Percentiles rank a stretch among this genome's conserved stretches.
These are phyloP conservation scores for Ogataea salicorniae DNA, from an alignment of 805 yeast genomes.

Conservation along the genomic window DNA sequence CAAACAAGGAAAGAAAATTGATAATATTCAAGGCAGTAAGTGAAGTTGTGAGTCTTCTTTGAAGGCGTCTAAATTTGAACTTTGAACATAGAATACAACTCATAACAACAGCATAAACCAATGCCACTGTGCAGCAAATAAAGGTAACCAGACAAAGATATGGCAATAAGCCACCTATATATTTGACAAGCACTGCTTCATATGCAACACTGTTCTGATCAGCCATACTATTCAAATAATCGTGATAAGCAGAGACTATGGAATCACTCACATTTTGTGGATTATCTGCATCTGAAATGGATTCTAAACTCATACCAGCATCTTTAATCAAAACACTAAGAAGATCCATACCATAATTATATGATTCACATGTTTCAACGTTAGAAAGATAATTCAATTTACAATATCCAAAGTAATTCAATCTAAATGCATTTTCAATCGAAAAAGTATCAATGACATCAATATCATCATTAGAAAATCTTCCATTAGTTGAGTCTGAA, in stretches of 20 bases:
- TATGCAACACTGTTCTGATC: slow-evolving; percentile 16
- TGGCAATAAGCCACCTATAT: slow-evolving; percentile 15
- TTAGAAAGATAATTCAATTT: slow-evolving; percentile 27
- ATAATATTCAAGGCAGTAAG: slow-evolving; percentile 6
- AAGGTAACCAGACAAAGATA: slow-evolving; percentile 1
- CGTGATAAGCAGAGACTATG: slow-evolving; percentile 36
- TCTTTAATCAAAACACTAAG: slow-evolving; percentile 44
- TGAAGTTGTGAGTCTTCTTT: slow-evolving; percentile 1
- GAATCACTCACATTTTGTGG: slow-evolving; percentile 36
- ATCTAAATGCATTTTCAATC: slow-evolving; percentile 35
- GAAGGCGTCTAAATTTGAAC: slow-evolving; percentile 6
- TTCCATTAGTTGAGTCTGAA: slow-evolving; percentile 7
- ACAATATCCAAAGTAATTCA: slow-evolving; percentile 48
- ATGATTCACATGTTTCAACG: slow-evolving; percentile 29
- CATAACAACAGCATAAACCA: slow-evolving; percentile 13
- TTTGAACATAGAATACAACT: slow-evolving; percentile 14
- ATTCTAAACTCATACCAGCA: slow-evolving; percentile 42
- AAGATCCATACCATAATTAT: slow-evolving; percentile 41
- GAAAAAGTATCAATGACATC: slow-evolving; percentile 42
- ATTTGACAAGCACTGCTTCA: slow-evolving; percentile 12
- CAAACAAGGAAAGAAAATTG: slow-evolving; percentile 6
- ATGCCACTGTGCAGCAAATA: slow-evolving; percentile 7
- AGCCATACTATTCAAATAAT: slow-evolving; percentile 27
- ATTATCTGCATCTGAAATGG: slow-evolving; percentile 36
- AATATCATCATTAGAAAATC: slow-evolving; percentile 12